These are phyloP conservation scores for Solanum etuberosum DNA, from an alignment of 257 asterid genomes.

Conservation along the genomic window DNA sequence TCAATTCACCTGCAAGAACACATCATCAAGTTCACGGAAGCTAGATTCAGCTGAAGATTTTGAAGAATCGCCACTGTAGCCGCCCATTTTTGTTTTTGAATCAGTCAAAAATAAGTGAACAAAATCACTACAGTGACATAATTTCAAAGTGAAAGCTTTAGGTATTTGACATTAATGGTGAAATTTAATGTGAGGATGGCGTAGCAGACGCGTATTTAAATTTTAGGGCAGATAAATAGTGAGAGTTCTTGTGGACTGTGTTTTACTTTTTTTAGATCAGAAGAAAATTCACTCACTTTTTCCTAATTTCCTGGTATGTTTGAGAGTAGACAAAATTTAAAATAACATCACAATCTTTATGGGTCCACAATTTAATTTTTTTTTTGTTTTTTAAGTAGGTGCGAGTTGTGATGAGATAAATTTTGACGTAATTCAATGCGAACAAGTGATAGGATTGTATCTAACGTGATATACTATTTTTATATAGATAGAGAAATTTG, in stretches of 20 bases:
- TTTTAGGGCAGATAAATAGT: not conserved
- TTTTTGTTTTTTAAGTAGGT: not conserved
- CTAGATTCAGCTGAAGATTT: slow-evolving; percentile 53
- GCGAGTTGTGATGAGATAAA: not conserved
- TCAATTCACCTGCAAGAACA: slow-evolving; percentile 59
- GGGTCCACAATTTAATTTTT: not conserved
- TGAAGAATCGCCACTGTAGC: slow-evolving; percentile 23
- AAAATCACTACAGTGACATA: not conserved
- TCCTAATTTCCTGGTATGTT: not conserved
- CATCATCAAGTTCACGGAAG: slow-evolving; percentile 79
- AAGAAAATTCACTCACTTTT: not conserved
- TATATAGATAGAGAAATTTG: not conserved
- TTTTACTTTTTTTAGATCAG: not conserved
- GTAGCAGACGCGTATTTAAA: not conserved
- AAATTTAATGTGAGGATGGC: not conserved
- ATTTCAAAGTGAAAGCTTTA: not conserved
- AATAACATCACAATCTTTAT: not conserved
- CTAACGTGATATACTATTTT: not conserved
- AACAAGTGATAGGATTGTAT: not conserved
- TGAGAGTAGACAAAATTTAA: not conserved
- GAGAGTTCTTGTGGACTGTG: not conserved
- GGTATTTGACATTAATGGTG: not conserved
- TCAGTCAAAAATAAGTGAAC: not conserved
- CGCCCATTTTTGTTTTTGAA: slow-evolving; percentile 27
- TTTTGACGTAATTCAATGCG: not conserved